Percentiles rank a stretch among this genome's conserved stretches.
phyloP scores from a whole-genome alignment of 1,139 yeast species.

The Yamadazyma spencermartinsiae region DNA sequence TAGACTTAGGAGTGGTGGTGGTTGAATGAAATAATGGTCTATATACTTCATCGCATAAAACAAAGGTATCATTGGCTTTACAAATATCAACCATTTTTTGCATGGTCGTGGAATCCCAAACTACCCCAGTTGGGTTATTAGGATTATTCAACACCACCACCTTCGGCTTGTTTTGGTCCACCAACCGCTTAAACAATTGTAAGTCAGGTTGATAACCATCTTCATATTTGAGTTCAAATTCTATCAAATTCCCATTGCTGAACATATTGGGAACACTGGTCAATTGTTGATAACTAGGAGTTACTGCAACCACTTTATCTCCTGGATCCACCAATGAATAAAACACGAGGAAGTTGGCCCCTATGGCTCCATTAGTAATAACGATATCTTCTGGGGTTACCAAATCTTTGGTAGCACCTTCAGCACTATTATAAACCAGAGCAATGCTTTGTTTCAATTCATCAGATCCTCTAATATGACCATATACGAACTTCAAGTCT shows the following conservation, averaged over 20 bases:
- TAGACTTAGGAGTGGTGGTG: constrained; percentile 27
- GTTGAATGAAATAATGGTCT: constrained; percentile 51
- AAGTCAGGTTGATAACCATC: constrained; percentile 41
- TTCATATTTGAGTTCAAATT: constrained; percentile 31
- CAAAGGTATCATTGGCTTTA: constrained; percentile 28
- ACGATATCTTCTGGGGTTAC: constrained; percentile 37
- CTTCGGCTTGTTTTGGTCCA: constrained; percentile 38
- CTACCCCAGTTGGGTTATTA: constrained; percentile 56
- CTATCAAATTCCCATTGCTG: constrained; percentile 36
- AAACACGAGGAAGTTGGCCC: constrained; percentile 51
- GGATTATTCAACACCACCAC: constrained; percentile 54
- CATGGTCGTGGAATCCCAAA: constrained; percentile 38
- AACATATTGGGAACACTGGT: constrained; percentile 51
- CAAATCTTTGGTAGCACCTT: constrained; percentile 11
- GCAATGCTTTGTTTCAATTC: constrained; percentile 38
- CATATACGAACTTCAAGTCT: constrained; percentile 41
- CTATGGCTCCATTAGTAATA: constrained; percentile 60
- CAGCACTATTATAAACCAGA: constrained; percentile 32
- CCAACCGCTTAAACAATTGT: constrained; percentile 26
- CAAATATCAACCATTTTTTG: constrained; percentile 42
- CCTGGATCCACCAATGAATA: constrained; percentile 48
- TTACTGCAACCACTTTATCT: constrained; percentile 51
- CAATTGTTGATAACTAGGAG: constrained; percentile 56
- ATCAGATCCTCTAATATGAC: constrained; percentile 49
- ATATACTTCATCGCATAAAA: constrained; percentile 58